Evolutionary conservation across 2,329 filamentous ascomycete genomes (phyloP), one percentile per base, ranked within the genome.

Genomic region (Phaeoacremonium minimum): DNA sequence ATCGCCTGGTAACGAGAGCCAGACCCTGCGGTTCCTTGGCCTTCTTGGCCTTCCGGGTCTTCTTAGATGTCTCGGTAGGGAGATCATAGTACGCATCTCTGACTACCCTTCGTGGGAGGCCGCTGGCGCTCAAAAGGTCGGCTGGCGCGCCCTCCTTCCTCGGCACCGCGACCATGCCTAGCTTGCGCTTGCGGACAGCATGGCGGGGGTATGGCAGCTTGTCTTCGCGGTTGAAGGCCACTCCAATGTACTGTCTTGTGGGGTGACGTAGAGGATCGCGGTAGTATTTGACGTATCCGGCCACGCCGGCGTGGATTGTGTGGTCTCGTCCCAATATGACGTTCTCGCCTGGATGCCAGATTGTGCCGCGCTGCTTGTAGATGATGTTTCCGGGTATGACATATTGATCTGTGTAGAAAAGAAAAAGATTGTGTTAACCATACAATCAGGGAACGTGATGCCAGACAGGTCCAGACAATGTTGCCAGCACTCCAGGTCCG

Each of bases 331-430:
- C 93, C 72, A 97, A 91, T 52, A 83, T 86, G 62, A 86, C 87
- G 66, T 98, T 97, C 60, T 97, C 93, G 53, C 93, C 93, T 1
- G 93, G 85, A 60, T 84, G 91, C 93, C 93, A 98, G 53, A 83
- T 78, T 4, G 93, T 94, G 51, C 93, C 93, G 53, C 91, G 84
- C 65, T 98, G 93, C 59, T 88, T 89, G 77, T 93, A 98, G 66
- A 98, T 86, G 64, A 98, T 98, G 70, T 95, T 97, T 37, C 93
- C 93, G 5, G 90, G 85, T 40, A 95, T 85, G 22, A 98, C 93
- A 61, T 84, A 95, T 69, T 96, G 85, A 58, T 91, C 85, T 90
- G 55, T 40, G 12, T 4, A 22, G 15, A 14, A 32, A n/a, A 22
- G 20, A 32, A 16, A 30, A n/a, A n/a, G 16, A 18, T 29, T 7